Evolutionary conservation across 345 rosid species (phyloP).

Genomic region (Eucalyptus urophylla): DNA sequence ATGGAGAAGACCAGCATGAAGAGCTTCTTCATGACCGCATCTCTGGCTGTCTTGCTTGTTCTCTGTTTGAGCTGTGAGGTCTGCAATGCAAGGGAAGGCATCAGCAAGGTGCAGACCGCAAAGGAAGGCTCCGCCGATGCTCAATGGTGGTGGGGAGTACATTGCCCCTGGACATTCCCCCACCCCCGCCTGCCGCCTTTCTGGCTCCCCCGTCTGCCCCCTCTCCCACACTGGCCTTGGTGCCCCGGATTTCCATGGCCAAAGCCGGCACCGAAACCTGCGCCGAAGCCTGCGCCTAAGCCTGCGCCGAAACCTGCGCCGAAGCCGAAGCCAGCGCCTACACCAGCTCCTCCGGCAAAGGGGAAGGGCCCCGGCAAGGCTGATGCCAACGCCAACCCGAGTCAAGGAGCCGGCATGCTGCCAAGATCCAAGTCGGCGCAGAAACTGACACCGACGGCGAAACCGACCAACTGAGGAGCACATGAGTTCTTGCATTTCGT

Average conservation of each 20-base stretch:
- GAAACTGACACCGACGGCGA: neutral
- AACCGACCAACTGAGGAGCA: neutral
- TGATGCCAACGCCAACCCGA: neutral
- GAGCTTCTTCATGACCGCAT: neutral
- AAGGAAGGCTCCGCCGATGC: neutral
- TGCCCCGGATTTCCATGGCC: neutral
- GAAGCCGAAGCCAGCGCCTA: accelerated
- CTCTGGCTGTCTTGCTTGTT: neutral
- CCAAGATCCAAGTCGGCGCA: neutral
- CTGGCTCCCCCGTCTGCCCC: neutral
- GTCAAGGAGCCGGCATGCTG: neutral
- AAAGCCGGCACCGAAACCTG: neutral
- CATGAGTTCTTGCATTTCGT: neutral
- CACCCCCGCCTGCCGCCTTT: neutral
- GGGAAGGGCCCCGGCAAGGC: neutral
- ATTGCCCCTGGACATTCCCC: neutral
- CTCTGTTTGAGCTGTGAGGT: neutral
- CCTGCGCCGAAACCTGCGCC: neutral
- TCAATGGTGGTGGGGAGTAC: neutral
- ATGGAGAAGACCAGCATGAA: neutral
- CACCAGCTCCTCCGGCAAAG: neutral
- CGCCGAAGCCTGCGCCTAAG: accelerated
- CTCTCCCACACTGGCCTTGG: neutral
- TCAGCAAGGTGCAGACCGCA: neutral
- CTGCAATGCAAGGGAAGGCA: neutral